phyloP scores from a whole-genome alignment of 768 basidiomycete species.

The Hortiboletus flavorubellus region DNA sequence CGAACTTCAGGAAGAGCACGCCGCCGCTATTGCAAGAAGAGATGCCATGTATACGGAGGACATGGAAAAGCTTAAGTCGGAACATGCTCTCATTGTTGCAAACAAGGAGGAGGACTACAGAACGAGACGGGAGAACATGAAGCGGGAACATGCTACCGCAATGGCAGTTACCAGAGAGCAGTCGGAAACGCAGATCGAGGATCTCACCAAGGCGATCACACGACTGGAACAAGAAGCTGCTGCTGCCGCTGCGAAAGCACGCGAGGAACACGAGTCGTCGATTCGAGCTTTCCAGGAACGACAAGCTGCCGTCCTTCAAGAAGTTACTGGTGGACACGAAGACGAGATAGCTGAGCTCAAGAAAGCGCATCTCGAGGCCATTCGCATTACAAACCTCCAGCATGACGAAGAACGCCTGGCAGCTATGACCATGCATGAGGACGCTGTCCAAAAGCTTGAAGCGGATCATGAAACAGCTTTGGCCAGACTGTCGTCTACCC shows the following conservation, averaged over 20 bases:
- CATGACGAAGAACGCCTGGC: conserved; percentile 36
- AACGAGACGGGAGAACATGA: conserved; percentile 29
- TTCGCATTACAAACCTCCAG: conserved; percentile 30
- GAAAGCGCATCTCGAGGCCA: conserved; percentile 41
- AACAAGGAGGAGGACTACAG: conserved; percentile 61
- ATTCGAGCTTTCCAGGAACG: conserved; percentile 49
- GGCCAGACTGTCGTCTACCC: conserved; percentile 36
- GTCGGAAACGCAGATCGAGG: conserved; percentile 50
- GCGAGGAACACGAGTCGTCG: conserved; percentile 47
- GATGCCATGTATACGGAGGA: conserved; percentile 64
- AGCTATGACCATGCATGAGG: conserved; percentile 41
- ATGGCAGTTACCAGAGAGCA: conserved; percentile 31
- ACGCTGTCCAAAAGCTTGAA: conserved; percentile 38
- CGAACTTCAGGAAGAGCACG: conserved; percentile 70
- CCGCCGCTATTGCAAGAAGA: conserved; percentile 60
- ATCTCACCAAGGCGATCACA: conserved; percentile 53
- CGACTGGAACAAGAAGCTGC: conserved; percentile 49
- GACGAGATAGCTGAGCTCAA: conserved; percentile 51
- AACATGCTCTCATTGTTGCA: conserved; percentile 53
- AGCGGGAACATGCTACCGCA: conserved; percentile 35
- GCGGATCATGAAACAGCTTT: conserved; percentile 49
- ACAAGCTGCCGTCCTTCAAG: conserved; percentile 51
- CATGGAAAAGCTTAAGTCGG: conserved; percentile 59
- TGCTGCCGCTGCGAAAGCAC: conserved; percentile 36
- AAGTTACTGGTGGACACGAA: conserved; percentile 54